These are phyloP conservation scores for Mortierella sp. DNA, from an alignment of 371 early-diverging fungal species.

Conservation along the genomic window DNA sequence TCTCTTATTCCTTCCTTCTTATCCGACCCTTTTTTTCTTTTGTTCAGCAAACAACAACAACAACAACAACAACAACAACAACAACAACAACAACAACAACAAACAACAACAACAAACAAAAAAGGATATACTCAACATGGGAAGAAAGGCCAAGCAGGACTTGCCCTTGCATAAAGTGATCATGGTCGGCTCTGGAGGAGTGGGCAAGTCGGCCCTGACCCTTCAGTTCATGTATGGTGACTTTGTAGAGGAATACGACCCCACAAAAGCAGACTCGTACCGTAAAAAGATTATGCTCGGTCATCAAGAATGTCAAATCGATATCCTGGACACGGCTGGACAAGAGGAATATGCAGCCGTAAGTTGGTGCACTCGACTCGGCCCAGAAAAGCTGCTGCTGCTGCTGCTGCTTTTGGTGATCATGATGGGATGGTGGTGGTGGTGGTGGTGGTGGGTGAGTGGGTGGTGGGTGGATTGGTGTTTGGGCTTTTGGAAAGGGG, in stretches of 20 bases:
- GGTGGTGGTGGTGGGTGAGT: no score
- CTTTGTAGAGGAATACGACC: slow-evolving; percentile 96
- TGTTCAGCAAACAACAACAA: not conserved
- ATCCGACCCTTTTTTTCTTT: not conserved
- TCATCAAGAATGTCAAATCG: slow-evolving; percentile 84
- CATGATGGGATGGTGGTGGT: no score
- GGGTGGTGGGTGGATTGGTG: no score
- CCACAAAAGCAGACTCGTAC: slow-evolving; percentile 94
- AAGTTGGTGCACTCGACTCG: no score
- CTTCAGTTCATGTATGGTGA: slow-evolving; percentile 94
- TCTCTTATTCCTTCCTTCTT: not conserved
- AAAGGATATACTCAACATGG: no score
- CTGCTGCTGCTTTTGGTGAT: no score
- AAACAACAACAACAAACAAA: not conserved
- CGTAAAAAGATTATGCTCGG: slow-evolving; percentile 77
- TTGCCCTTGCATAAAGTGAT: slow-evolving; percentile 88
- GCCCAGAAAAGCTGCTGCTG: no score
- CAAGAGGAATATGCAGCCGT: slow-evolving; percentile 91
- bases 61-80: not conserved
- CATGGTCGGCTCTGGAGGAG: slow-evolving; percentile 95
- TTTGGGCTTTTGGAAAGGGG: no score
- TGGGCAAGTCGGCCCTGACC: slow-evolving; percentile 94
- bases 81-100: not conserved
- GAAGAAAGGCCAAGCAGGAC: slow-evolving; percentile 67
- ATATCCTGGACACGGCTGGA: slow-evolving; percentile 95